Conservation (phyloP, 768 basidiomycete genomes). For the Agaricus subrufescens region DNA sequence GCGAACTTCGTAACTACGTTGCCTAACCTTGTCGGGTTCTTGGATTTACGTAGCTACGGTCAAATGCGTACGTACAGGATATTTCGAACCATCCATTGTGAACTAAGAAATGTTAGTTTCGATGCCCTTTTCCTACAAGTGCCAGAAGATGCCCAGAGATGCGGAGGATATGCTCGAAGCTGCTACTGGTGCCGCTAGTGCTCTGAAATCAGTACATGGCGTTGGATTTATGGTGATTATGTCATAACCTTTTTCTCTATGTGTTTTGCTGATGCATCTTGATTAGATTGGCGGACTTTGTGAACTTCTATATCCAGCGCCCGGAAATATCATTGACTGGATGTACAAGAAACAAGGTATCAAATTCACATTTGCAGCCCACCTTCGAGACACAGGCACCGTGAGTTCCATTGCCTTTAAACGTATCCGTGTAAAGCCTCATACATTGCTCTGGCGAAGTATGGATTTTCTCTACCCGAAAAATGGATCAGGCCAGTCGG, state of each 20-base stretch:
- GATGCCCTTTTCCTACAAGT: constrained; percentile 73
- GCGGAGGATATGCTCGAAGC: constrained; percentile 76
- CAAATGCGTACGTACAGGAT: constrained; percentile 62
- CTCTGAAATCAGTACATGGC: constrained; percentile 51
- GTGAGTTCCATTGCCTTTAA: constrained; percentile 17
- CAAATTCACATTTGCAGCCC: constrained; percentile 30
- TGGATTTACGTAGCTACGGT: constrained; percentile 79
- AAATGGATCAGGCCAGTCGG: constrained; percentile 74
- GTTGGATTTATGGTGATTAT: constrained; percentile 43
- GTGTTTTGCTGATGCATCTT: neutral
- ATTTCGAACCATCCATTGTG: neutral
- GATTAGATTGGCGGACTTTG: constrained; percentile 21
- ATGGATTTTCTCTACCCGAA: constrained; percentile 72
- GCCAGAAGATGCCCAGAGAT: constrained; percentile 56
- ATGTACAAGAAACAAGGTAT: constrained; percentile 27
- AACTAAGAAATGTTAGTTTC: constrained; percentile 46
- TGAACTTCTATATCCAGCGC: constrained; percentile 28
- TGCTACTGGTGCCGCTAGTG: constrained; percentile 57
- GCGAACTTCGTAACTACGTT: constrained; percentile 59
- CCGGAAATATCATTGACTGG: constrained; percentile 32
- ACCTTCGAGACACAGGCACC: constrained; percentile 31
- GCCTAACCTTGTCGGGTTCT: constrained; percentile 53
- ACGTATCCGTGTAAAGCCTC: too few relatives aligned
- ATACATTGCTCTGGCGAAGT: constrained; percentile 31
- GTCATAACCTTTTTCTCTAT: neutral